Percentiles rank a stretch among this genome's conserved stretches.
These are phyloP conservation scores for Leptographium flavum DNA, from an alignment of 2,329 filamentous ascomycete species.

Conservation along the genomic window DNA sequence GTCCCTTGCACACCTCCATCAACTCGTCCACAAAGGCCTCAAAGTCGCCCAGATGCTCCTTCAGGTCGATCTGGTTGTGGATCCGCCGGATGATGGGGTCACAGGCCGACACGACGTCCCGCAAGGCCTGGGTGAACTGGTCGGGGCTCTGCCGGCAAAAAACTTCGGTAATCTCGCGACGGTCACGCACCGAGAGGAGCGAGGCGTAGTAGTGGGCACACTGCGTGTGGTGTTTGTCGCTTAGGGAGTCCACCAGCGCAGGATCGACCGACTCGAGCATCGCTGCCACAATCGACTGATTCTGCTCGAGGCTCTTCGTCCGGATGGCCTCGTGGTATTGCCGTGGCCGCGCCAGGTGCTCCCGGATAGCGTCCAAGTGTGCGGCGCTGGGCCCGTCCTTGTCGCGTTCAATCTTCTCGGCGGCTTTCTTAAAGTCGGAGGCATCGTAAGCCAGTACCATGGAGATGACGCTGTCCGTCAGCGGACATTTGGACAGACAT, in stretches of 20 bases:
- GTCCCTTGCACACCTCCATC: constrained; percentile 40
- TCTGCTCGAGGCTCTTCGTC: constrained; percentile 32
- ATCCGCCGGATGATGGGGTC: constrained; percentile 61
- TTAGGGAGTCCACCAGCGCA: constrained; percentile 30
- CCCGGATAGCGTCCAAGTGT: constrained; percentile 45
- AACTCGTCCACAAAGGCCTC: constrained; percentile 60
- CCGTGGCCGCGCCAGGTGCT: constrained; percentile 37
- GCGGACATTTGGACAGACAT: constrained; percentile 5
- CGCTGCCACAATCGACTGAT: constrained; percentile 48
- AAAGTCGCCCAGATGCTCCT: constrained; percentile 50
- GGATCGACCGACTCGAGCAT: constrained; percentile 45
- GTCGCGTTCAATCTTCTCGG: constrained; percentile 48
- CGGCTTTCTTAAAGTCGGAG: constrained; percentile 51
- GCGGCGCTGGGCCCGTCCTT: constrained; percentile 44
- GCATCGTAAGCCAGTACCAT: constrained; percentile 61
- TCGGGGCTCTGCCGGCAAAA: constrained; percentile 59
- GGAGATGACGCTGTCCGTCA: constrained; percentile 47
- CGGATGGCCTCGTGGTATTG: constrained; percentile 45
- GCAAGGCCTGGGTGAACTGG: constrained; percentile 53
- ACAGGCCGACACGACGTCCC: constrained; percentile 51
- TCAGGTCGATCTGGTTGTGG: constrained; percentile 58
- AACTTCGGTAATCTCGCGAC: constrained; percentile 52
- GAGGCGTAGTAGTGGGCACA: constrained; percentile 58
- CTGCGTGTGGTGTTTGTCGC: constrained; percentile 44
- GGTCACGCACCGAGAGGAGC: constrained; percentile 56